phyloP scores from a whole-genome alignment of 805 yeast genomes.

The Candida corydali region DNA sequence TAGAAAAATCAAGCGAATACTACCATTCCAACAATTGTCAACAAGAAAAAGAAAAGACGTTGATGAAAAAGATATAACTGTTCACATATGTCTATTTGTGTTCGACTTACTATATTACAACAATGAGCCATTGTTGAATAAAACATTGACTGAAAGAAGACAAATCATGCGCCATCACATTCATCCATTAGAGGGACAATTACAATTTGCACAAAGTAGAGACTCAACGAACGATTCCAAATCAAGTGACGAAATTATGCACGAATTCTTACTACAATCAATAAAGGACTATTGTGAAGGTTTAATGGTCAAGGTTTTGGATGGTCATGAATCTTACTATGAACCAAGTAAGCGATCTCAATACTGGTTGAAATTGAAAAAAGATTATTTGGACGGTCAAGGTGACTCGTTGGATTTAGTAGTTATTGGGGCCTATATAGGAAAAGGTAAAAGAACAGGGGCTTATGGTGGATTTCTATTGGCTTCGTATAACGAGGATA shows the following conservation, averaged over 20 bases:
- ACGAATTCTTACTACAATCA: constrained; percentile 80
- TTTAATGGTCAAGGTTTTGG: constrained; percentile 86
- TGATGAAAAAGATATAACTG: constrained; percentile 79
- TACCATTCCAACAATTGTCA: constrained; percentile 90
- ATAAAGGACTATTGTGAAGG: constrained; percentile 93
- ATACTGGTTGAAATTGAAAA: constrained; percentile 93
- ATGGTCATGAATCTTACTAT: constrained; percentile 75
- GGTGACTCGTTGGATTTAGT: constrained; percentile 94
- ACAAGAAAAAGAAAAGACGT: constrained; percentile 95
- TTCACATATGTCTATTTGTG: constrained; percentile 87
- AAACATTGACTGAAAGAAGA: constrained; percentile 70
- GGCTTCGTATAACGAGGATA: constrained; percentile 85
- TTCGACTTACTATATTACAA: constrained; percentile 81
- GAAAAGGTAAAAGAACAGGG: constrained; percentile 93
- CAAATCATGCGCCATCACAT: constrained; percentile 53
- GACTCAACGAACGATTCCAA: constrained; percentile 70
- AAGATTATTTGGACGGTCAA: constrained; percentile 90
- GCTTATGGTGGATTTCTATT: constrained; percentile 90
- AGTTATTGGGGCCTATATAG: constrained; percentile 90
- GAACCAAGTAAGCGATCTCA: constrained; percentile 94
- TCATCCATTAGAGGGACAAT: constrained; percentile 65
- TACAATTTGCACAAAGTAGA: constrained; percentile 72
- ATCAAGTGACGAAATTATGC: constrained; percentile 59
- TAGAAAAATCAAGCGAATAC: constrained; percentile 63
- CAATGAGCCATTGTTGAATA: constrained; percentile 64